Evolutionary conservation across 2,329 filamentous ascomycete genomes (phyloP).

Genomic region (Diaporthe australafricana): DNA sequence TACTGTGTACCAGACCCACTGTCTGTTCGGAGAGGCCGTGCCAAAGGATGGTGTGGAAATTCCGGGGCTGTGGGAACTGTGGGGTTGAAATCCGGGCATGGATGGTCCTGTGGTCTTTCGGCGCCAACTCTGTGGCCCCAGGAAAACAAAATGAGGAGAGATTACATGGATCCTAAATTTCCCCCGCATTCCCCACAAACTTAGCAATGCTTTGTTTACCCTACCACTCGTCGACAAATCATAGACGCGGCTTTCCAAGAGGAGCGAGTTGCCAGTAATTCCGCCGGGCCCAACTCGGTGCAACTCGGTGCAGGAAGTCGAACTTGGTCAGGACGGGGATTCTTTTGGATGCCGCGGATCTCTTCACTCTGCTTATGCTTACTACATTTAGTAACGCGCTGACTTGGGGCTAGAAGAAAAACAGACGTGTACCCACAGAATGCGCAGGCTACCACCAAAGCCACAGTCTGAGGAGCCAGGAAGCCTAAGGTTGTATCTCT

Average conservation of each 20-base stretch:
- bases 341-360: neutral
- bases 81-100: neutral
- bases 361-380: neutral
- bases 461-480: too few species aligned
- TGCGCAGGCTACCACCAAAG: too few species aligned
- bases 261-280: neutral
- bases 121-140: neutral
- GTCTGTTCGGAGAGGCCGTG: neutral
- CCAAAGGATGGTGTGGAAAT: conserved; percentile 2
- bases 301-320: neutral
- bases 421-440: neutral
- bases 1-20: neutral
- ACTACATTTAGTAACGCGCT: neutral
- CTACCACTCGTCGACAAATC: neutral
- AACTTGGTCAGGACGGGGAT: neutral
- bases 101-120: neutral
- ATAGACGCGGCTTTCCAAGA: neutral
- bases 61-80: conserved; percentile 15
- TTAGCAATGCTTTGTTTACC: conserved; percentile 14
- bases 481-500: too few species aligned
- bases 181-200: conserved; percentile 8
- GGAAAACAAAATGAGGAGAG: conserved; percentile 28
- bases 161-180: neutral
- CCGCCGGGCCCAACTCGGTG: neutral
- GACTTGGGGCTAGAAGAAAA: neutral